Evolutionary conservation across 2,329 filamentous ascomycete species (phyloP).

Genomic region (Fusarium nematophilum): DNA sequence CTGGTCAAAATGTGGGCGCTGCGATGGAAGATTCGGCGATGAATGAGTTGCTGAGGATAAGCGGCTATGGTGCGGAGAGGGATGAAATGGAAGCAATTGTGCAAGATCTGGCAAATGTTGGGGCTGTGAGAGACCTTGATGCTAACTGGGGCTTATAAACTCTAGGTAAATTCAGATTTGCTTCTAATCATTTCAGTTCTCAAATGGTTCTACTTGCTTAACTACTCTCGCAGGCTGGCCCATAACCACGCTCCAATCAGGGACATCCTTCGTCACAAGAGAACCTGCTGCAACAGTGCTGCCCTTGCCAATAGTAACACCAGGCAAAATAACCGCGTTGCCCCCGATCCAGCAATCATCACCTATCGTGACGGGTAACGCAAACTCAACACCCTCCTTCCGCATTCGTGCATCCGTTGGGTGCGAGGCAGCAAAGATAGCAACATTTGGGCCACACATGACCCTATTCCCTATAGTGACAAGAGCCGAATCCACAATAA

Average conservation of each 20-base stretch:
- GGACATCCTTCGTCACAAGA: slow-evolving; percentile 75
- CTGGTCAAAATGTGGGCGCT: no score
- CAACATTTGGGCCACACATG: slow-evolving; percentile 64
- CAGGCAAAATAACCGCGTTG: slow-evolving; percentile 78
- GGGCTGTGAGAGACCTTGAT: no score
- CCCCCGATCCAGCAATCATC: slow-evolving; percentile 76
- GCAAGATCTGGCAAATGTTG: no score
- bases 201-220: slow-evolving; percentile 28
- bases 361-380: slow-evolving; percentile 59
- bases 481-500: slow-evolving; percentile 63
- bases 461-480: slow-evolving; percentile 64
- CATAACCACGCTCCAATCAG: slow-evolving; percentile 50
- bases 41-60: no score
- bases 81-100: no score
- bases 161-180: no score
- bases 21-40: no score
- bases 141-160: no score
- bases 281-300: slow-evolving; percentile 81
- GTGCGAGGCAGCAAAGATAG: slow-evolving; percentile 64
- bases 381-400: slow-evolving; percentile 61
- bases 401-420: slow-evolving; percentile 61
- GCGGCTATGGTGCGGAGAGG: no score
- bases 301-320: slow-evolving; percentile 82
- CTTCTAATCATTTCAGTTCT: no score
- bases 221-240: slow-evolving; percentile 51